Percentiles rank a stretch among this genome's conserved stretches.
Evolutionary conservation across 2,329 filamentous ascomycete species (phyloP).

Genomic region (Talaromyces sp.): DNA sequence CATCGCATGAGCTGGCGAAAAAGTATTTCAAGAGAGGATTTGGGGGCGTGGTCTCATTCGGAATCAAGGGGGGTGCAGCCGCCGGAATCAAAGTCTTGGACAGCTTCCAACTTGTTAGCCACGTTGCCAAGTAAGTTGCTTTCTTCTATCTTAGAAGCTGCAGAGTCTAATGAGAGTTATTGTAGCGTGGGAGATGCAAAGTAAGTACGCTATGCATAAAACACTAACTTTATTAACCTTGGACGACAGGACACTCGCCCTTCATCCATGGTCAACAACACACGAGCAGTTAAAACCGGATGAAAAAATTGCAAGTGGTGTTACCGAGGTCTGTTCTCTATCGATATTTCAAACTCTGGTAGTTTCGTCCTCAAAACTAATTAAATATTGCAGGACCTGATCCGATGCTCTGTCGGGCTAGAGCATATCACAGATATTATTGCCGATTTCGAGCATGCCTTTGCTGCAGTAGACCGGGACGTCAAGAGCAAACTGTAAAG

Average conservation of each 20-base stretch:
- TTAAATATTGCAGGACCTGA: conserved; percentile 55
- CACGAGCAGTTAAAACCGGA: conserved; percentile 83
- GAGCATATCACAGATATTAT: conserved; percentile 98
- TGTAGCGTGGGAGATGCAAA: conserved; percentile 76
- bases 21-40: conserved; percentile 76
- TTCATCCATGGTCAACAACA: conserved; percentile 85
- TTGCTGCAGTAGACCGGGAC: neutral
- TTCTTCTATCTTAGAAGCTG: neutral
- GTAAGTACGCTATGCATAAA: neutral
- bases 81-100: conserved; percentile 56
- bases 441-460: conserved; percentile 61
- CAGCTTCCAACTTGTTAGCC: conserved; percentile 81
- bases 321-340: conserved; percentile 75
- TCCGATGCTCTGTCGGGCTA: conserved; percentile 88
- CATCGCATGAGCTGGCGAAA: conserved; percentile 68
- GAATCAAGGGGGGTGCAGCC: conserved; percentile 77
- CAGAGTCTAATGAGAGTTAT: conserved; percentile 20
- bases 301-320: conserved; percentile 73
- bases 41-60: conserved; percentile 81
- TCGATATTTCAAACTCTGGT: conserved; percentile 73
- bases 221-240: neutral
- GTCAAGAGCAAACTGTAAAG: neutral
- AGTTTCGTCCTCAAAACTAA: conserved; percentile 72
- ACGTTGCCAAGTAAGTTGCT: conserved; percentile 64
- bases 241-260: conserved; percentile 63